Evolutionary conservation across 2,329 filamentous ascomycete species (phyloP), one percentile per base, ranked within the genome.

Genomic region (Cadophora malorum): DNA sequence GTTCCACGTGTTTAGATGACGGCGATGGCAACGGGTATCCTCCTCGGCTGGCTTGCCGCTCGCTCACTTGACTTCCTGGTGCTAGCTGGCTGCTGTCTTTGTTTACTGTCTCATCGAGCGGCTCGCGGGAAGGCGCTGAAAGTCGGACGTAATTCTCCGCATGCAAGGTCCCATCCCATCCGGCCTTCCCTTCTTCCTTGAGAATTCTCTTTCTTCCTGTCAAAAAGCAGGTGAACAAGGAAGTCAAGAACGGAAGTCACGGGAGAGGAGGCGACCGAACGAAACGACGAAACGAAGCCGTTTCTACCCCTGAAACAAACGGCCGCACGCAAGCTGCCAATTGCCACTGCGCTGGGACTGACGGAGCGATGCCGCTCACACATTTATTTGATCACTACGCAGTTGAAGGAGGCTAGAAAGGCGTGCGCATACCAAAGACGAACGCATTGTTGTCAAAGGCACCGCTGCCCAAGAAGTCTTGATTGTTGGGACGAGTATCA

Each of bases 261-360:
- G 50, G 12, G 16, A 23, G 19, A 19, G 53, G 33, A 12, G 53
- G 50, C 50, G 25, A 53, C 10, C 25, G 19, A 53, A 31, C 25
- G 50, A 53, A 31, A 53, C 41, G 19, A 16, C 25, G 50, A 53
- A 31, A 53, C 50, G 25, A 31, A 31, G 50, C 50, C 50, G 31
- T 56, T 56, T 4, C 28, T 23, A 14, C 6, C n/a, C 16, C 31
- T 56, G 53, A 56, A 56, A 56, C 53, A 56, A 38, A 10, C 45
- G 45, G 19, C 28, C 31, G 53, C 25, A 55, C 19, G 52, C 1
- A 38, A 56, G 53, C 16, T 56, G 53, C 33, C 53, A 56, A 7
- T 38, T 56, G 53, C 33, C 53, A 56, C 31, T 21, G 3, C 53
- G 53, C 53, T 56, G 53, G 53, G 25, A 55, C 52, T 14, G 53